Conservation (phyloP, 2,329 filamentous ascomycete species). For the Coleophoma eucalyptorum region DNA sequence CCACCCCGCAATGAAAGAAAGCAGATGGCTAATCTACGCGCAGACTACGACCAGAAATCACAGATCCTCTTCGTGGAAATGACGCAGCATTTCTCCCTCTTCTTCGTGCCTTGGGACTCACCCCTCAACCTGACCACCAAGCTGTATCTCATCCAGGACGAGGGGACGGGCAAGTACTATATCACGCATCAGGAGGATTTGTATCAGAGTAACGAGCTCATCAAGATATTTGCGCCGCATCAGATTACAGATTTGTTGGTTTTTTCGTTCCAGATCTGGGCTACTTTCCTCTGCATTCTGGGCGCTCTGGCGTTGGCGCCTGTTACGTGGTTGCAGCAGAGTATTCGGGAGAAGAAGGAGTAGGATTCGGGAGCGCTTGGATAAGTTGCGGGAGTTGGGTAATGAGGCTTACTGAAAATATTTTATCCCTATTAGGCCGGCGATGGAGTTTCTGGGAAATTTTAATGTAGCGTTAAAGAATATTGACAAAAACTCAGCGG, state of each 20-base stretch:
- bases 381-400: too few species aligned
- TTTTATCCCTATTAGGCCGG: too few species aligned
- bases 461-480: too few species aligned
- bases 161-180: constrained; percentile 51
- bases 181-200: constrained; percentile 76
- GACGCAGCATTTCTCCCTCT: constrained; percentile 72
- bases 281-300: constrained; percentile 60
- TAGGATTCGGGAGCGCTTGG: too few species aligned
- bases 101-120: constrained; percentile 74
- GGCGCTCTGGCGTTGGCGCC: constrained; percentile 49
- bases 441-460: too few species aligned
- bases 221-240: constrained; percentile 66
- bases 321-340: constrained; percentile 45
- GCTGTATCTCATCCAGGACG: constrained; percentile 51
- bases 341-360: not conserved
- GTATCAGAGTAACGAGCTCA: constrained; percentile 72
- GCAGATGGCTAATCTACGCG: not conserved
- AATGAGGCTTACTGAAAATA: too few species aligned
- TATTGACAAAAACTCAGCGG: too few species aligned
- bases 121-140: constrained; percentile 66
- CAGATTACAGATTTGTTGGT: constrained; percentile 49
- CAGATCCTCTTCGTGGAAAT: constrained; percentile 71
- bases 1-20: not conserved
- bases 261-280: constrained; percentile 59
- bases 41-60: constrained; percentile 64